Evolutionary conservation across 2,329 filamentous ascomycete genomes (phyloP).

Genomic region (Thielaviopsis euricoi): DNA sequence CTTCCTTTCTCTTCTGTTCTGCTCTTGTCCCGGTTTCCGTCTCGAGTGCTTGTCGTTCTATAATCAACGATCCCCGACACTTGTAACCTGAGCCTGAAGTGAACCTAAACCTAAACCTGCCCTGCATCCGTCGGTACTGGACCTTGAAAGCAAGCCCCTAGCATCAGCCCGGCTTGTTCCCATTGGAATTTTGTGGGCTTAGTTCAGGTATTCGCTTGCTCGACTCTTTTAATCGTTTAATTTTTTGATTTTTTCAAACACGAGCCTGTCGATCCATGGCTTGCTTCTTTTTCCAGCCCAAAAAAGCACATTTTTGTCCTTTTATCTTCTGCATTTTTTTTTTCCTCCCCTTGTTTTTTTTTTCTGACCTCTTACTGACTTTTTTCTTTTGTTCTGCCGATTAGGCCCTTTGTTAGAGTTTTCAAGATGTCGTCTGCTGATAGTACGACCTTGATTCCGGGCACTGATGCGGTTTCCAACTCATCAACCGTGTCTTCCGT

Average conservation of each 20-base stretch:
- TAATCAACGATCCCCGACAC: constrained; percentile 3
- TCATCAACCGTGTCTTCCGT: constrained; percentile 9
- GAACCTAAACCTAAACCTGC: background rate
- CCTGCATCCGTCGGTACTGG: no score
- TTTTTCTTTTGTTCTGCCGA: background rate
- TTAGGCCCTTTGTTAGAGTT: background rate
- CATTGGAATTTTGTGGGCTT: no score
- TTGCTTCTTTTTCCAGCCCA: no score
- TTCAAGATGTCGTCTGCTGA: constrained; percentile 5
- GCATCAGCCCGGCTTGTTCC: no score
- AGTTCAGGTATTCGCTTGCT: no score
- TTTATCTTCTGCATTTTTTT: background rate
- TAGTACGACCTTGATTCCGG: constrained; percentile 6
- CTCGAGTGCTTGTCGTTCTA: background rate
- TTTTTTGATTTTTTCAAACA: no score
- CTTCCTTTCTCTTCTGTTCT: background rate
- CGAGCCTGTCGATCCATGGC: no score
- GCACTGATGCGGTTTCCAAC: constrained; percentile 4
- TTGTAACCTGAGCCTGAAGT: background rate
- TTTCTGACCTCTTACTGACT: background rate
- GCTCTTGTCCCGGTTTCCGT: background rate
- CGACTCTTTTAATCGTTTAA: no score
- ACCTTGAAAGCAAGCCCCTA: no score
- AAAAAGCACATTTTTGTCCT: no score
- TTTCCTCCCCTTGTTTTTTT: background rate